Evolutionary conservation across 1,284 basidiomycete genomes (phyloP), one percentile per base, ranked within the genome.

Genomic region (Tilletia indica): DNA sequence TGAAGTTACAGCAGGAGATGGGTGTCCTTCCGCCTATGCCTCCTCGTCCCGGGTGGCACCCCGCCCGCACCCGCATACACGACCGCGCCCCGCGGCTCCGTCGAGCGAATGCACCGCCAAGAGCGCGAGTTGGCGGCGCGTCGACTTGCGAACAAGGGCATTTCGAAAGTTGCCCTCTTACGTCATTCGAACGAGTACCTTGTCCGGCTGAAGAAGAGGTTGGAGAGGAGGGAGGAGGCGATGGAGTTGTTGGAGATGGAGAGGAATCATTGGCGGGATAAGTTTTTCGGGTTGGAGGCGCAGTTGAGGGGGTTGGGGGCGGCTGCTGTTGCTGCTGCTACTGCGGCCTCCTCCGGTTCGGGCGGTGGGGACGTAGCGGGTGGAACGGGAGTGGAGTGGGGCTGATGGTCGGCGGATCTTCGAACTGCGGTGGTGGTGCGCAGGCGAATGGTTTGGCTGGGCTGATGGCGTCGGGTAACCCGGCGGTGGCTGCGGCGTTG

Each of bases 141-240:
- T 0, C 38, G 76, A 0, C 69, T 76, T 6, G 81, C 82, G 3
- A 84, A 84, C 85, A 91, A 94, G 79, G 91, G 92, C n/a, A 93
- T 98, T 61, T 93, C 91, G 86, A 98, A 98, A 87, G 88, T 98
- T 72, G 94, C 97, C 80, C 86, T 99, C 45, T 85, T 99, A 72
- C 89, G 93, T 70, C 93, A 92, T 80, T 91, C 91, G 68, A 97
- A 97, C 83, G 92, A 94, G 84, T 95, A 90, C 80, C 90, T 97
- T 71, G 87, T 90, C 67, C 87, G 89, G 74, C 86, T 96, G 75
- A 91, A 91, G 77, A 90, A 87, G 64, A 89, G 93, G 56, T 88
- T 97, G 66, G 91, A 92, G 70, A 87, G 93, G 80, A 87, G 96
- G 68, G 94, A 98, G 80, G 87, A 87, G 66, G 93, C 94, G 84